phyloP scores from a whole-genome alignment of 768 basidiomycete genomes.

The Leccinum truebloodii region DNA sequence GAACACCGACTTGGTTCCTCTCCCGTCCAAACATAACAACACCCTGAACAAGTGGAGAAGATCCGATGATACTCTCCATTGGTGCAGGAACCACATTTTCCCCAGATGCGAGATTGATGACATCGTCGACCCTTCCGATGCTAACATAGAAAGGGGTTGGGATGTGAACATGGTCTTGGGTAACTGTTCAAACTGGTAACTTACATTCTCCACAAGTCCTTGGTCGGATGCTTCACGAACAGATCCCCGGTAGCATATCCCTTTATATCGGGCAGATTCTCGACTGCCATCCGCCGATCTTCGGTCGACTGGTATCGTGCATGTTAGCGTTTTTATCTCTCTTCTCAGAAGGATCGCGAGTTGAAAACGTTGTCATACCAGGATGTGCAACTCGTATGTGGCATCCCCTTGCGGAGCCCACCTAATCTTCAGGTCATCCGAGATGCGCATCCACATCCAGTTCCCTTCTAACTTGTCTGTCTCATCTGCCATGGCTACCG shows the following conservation, averaged over 20 bases:
- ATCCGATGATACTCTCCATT: slow-evolving; percentile 30
- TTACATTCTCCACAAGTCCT: slow-evolving; percentile 40
- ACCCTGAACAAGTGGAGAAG: slow-evolving; percentile 23
- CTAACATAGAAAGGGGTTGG: slow-evolving; percentile 1
- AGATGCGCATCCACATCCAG: slow-evolving; percentile 40
- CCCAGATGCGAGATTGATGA: slow-evolving; percentile 29
- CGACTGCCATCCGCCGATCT: slow-evolving; percentile 8
- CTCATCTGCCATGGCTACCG: not conserved
- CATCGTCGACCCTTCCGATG: slow-evolving; percentile 38
- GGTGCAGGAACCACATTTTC: slow-evolving; percentile 28
- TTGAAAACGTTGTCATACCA: slow-evolving; percentile 28
- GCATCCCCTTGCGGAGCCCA: slow-evolving; percentile 36
- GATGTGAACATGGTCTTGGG: not conserved
- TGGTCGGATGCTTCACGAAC: slow-evolving; percentile 45
- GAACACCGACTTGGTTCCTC: slow-evolving; percentile 34
- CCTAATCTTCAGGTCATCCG: slow-evolving; percentile 22
- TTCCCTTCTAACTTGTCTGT: slow-evolving; percentile 14
- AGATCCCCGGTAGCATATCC: slow-evolving; percentile 48
- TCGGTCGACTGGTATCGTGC: slow-evolving; percentile 1
- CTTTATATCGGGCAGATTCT: slow-evolving; percentile 40
- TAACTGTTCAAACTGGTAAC: not conserved
- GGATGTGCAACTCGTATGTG: slow-evolving; percentile 39
- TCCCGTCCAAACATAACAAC: slow-evolving; percentile 37
- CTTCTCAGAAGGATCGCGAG: not conserved
- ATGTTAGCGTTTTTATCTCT: not conserved